Base-by-base conservation (phyloP, 2,329 filamentous ascomycete genomes). In the Claviceps sp. region DNA sequence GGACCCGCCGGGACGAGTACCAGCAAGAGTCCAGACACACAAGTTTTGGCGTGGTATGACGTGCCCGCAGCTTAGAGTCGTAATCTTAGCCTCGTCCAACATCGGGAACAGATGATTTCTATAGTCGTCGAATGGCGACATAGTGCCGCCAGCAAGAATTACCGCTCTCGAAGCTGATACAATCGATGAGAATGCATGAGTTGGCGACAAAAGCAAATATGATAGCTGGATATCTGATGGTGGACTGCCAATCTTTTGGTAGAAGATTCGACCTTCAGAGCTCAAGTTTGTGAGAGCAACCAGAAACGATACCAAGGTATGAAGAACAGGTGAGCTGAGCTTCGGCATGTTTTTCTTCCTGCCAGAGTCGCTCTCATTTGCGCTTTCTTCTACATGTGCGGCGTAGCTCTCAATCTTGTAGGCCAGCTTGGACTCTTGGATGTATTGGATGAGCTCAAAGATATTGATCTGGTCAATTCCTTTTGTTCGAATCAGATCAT, bases 81-180 rank as follows among this genome's bases (percentile, higher is more conserved):
- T 83, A 45, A 97, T 77, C 52, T 80, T 80, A 0, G 72, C 67
- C 0, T 74, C 59, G 0, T 78, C 64, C 0, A 95, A 66, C 48
- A 87, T 84, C 0, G 91, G 87, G 56, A 98, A 93, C 0, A 98
- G 74, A 60, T 96, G 87, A 4, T 85, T 77, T 39, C 78, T 82
- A 67, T 95, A 98, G 68, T 97, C 93, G 24, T 84, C 80, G 72
- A 97, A 95, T 0, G 93, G 93, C 2, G 93, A 95, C 93, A 98
- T 97, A 26, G 93, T 98, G 22, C 93, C 93, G 53, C 93, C 93
- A 0, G 90, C 93, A 3, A 98, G 73, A 43, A 98, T 85, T 3
- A 98, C 86, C 2, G 91, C 87, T 53, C 89, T 78, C 0, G 93
- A 89, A 56, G 86, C 82, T 34, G 87, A 82, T 2, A 91, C 88